Conservation (phyloP, 106 monocot species). For the Allium sativum region DNA sequence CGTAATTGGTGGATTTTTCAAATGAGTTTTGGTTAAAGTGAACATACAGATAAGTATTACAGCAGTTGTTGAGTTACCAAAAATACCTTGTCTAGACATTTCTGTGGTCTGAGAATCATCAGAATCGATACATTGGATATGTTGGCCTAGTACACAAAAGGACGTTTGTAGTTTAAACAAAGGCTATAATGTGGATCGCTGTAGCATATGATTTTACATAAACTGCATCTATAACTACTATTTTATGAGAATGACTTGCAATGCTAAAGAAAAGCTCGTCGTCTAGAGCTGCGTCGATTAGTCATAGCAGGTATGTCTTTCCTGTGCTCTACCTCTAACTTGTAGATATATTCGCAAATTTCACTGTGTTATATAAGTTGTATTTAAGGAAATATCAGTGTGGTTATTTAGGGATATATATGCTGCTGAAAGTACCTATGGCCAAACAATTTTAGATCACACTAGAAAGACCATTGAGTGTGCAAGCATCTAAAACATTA, state of each 20-base stretch:
- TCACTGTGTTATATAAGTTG: not conserved
- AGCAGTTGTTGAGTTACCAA: constrained; percentile 46
- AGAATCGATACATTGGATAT: constrained; percentile 14
- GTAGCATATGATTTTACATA: constrained; percentile 40
- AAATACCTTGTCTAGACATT: constrained; percentile 34
- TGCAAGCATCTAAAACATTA: constrained; percentile 12
- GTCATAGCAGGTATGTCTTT: constrained; percentile 36
- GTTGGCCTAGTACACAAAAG: constrained; percentile 16
- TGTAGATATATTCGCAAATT: constrained; percentile 26
- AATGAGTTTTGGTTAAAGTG: too few species aligned
- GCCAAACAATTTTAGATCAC: constrained; percentile 1
- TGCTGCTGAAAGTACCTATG: not conserved
- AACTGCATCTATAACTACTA: constrained; percentile 35
- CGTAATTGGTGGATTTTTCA: too few species aligned
- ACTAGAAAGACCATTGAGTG: constrained; percentile 2
- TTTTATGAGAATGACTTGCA: constrained; percentile 40
- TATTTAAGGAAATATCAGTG: not conserved
- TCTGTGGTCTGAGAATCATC: constrained; percentile 32
- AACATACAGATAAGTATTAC: constrained; percentile 27
- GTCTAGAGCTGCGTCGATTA: constrained; percentile 54
- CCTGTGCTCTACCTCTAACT: constrained; percentile 41
- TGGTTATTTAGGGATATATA: too few species aligned
- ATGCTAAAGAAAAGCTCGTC: constrained; percentile 58
- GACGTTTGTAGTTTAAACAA: constrained; percentile 47
- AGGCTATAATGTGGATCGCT: constrained; percentile 23